phyloP scores from a whole-genome alignment of 2,329 filamentous ascomycete species.

The Calonectria hongkongensis region DNA sequence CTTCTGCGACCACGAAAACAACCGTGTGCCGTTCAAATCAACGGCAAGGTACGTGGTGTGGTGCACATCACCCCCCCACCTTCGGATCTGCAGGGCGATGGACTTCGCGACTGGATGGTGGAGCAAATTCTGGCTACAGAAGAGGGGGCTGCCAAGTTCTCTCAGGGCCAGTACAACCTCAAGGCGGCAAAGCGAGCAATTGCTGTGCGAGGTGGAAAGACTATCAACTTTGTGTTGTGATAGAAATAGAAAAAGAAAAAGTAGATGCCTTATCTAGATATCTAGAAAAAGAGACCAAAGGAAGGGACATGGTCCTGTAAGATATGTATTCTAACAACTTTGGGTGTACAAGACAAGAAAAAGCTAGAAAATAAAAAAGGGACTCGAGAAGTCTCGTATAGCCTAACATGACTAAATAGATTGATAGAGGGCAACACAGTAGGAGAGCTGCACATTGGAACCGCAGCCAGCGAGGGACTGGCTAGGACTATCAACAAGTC shows the following conservation, averaged over 20 bases:
- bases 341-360: background rate
- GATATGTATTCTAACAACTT: conserved; percentile 7
- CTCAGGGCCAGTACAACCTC: conserved; percentile 66
- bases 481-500: background rate
- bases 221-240: conserved; percentile 84
- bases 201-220: conserved; percentile 78
- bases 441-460: too few relatives aligned
- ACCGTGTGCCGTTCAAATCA: conserved; percentile 83
- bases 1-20: conserved; percentile 70
- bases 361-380: background rate
- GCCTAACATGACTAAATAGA: background rate
- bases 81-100: conserved; percentile 62
- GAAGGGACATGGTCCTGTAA: background rate
- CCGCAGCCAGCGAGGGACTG: background rate
- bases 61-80: conserved; percentile 77
- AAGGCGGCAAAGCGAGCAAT: conserved; percentile 77
- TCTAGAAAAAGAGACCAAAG: conserved; percentile 30
- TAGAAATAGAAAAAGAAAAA: background rate
- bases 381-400: too few relatives aligned
- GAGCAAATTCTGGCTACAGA: conserved; percentile 76
- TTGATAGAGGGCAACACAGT: background rate
- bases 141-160: conserved; percentile 75
- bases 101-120: conserved; percentile 77
- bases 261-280: conserved; percentile 22
- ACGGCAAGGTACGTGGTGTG: conserved; percentile 84